These are phyloP conservation scores for Isabelozyma gotoi DNA, from an alignment of 805 yeast genomes.

Conservation along the genomic window DNA sequence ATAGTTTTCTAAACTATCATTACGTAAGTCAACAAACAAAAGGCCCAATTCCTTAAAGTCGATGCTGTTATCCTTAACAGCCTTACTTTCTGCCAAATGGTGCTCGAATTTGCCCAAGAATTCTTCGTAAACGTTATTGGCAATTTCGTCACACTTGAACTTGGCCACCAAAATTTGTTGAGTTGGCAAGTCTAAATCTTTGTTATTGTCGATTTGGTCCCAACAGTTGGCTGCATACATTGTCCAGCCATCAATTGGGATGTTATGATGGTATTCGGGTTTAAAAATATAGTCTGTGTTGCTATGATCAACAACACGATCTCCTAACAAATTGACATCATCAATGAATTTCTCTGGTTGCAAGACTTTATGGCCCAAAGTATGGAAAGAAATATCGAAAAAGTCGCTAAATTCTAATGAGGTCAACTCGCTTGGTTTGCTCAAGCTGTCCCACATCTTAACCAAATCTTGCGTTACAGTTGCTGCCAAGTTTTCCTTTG, in stretches of 20 bases:
- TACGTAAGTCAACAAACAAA: constrained; percentile 42
- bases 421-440: constrained; percentile 67
- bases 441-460: constrained; percentile 74
- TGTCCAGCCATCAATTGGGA: constrained; percentile 97
- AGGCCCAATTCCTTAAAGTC: constrained; percentile 49
- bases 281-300: constrained; percentile 51
- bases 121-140: constrained; percentile 35
- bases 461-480: constrained; percentile 71
- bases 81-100: constrained; percentile 6
- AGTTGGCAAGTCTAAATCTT: constrained; percentile 93
- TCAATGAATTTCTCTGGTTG: constrained; percentile 68
- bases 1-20: constrained; percentile 50
- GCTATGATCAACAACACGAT: constrained; percentile 45
- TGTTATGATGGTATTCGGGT: constrained; percentile 71
- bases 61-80: constrained; percentile 14
- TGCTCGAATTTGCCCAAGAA: constrained; percentile 21
- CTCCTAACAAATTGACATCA: constrained; percentile 65
- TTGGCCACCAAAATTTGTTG: constrained; percentile 94
- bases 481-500: constrained; percentile 64
- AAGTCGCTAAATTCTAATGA: constrained; percentile 64
- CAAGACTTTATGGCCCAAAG: constrained; percentile 82
- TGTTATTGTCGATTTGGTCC: constrained; percentile 90
- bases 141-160: constrained; percentile 90
- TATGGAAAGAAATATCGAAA: constrained; percentile 80
- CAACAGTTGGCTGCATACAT: constrained; percentile 87